Evolutionary conservation across 148 eudicot species (phyloP).

Genomic region (Persicaria tinctoria): DNA sequence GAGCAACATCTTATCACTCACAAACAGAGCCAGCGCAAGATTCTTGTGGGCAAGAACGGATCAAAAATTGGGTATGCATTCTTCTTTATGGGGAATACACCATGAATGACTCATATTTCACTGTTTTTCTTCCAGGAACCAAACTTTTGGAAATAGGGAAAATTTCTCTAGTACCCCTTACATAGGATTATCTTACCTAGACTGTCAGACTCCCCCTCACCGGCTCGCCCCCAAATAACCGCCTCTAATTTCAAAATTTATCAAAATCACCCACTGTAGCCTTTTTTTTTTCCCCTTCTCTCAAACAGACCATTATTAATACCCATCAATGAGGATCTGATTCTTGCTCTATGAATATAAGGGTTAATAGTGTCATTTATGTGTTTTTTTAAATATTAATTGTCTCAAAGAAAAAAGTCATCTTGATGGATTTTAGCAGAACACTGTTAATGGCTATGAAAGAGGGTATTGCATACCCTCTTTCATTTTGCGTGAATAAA

Average conservation of each 20-base stretch:
- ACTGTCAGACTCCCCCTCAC: neutral
- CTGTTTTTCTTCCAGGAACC: neutral
- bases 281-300: no score
- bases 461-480: neutral
- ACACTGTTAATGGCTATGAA: neutral
- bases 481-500: neutral
- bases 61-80: conserved; percentile 77
- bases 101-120: neutral
- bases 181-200: neutral
- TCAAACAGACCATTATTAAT: neutral
- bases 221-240: neutral
- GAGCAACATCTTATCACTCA: conserved; percentile 85
- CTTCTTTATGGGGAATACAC: neutral
- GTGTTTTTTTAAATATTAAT: neutral
- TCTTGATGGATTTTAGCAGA: neutral
- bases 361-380: neutral
- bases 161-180: neutral
- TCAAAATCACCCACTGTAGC: no score
- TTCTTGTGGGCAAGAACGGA: conserved; percentile 91
- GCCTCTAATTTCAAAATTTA: neutral
- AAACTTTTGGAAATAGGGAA: neutral
- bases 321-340: neutral
- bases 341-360: neutral
- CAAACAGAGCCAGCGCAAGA: conserved; percentile 84
- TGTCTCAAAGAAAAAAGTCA: neutral